A percentile compares a stretch with the other conserved stretches of the same genome.
phyloP scores from a whole-genome alignment of 139 green algal species.

The Coelastrella sp. region DNA sequence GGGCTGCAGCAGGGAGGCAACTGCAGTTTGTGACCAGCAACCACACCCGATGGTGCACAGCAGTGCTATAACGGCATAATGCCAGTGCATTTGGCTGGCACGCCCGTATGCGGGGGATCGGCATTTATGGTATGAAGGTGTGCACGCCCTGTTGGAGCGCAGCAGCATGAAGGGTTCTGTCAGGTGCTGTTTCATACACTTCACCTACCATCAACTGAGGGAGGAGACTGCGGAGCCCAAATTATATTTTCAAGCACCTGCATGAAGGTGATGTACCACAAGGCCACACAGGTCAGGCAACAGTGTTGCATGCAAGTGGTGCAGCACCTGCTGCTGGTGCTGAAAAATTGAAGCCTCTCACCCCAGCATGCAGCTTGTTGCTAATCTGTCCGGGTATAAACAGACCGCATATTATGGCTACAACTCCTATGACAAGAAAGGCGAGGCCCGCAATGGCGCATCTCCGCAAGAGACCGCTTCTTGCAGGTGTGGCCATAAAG shows the following conservation, averaged over 20 bases:
- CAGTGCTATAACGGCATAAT: neutral
- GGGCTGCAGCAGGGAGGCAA: constrained; percentile 8
- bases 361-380: constrained; percentile 14
- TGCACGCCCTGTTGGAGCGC: too few relatives aligned
- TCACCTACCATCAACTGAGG: constrained; percentile 26
- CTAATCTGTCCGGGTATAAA: neutral
- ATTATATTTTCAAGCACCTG: constrained; percentile 32
- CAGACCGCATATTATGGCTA: neutral
- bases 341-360: neutral
- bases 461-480: neutral
- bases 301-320: neutral
- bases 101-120: too few relatives aligned
- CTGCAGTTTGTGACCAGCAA: neutral
- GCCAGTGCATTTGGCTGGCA: too few relatives aligned
- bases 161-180: too few relatives aligned
- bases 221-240: constrained; percentile 30
- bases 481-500: neutral
- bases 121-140: too few relatives aligned
- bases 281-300: too few relatives aligned
- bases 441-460: neutral
- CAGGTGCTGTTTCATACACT: neutral
- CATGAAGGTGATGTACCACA: neutral
- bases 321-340: neutral
- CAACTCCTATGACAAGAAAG: neutral
- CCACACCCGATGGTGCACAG: neutral